Evolutionary conservation across 495 filamentous ascomycete genomes (phyloP).

Genomic region (Lasiosphaeria hispida): DNA sequence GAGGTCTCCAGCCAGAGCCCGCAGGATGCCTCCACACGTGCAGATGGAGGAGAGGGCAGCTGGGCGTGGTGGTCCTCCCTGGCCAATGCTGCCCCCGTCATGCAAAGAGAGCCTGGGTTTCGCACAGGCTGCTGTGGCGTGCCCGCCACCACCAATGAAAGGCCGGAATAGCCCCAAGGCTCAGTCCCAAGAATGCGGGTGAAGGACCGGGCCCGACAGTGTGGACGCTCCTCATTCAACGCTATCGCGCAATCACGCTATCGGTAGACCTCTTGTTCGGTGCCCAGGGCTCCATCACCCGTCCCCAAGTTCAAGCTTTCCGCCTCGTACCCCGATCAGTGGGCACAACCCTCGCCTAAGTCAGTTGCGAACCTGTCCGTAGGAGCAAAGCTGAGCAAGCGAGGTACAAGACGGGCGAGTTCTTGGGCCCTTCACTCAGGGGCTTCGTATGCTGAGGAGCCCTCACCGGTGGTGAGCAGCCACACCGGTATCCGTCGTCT

Average conservation of each 20-base stretch:
- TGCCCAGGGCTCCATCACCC: not conserved
- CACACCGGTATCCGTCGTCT: too few species aligned
- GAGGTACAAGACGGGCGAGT: too few species aligned
- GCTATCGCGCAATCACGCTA: not conserved
- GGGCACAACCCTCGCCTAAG: not conserved
- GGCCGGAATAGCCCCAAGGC: not conserved
- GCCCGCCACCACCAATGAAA: not conserved
- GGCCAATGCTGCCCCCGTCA: too few species aligned
- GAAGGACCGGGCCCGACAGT: conserved; percentile 4
- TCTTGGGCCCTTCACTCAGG: too few species aligned
- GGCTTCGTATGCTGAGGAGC: too few species aligned
- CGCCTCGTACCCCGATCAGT: conserved; percentile 4
- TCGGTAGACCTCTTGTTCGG: not conserved
- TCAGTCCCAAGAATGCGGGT: conserved; percentile 5
- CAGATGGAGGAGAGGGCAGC: too few species aligned
- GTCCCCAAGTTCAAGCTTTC: not conserved
- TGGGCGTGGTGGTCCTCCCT: too few species aligned
- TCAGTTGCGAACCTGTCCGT: not conserved
- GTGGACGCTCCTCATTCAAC: conserved; percentile 1
- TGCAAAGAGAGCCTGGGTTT: too few species aligned
- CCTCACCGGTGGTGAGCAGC: too few species aligned
- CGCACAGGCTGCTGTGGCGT: not conserved
- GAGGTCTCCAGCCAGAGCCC: too few species aligned
- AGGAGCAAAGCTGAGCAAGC: too few species aligned
- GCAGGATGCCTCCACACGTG: too few species aligned